Evolutionary conservation across 495 filamentous ascomycete species (phyloP), one percentile per base, ranked within the genome.

Genomic region (Tetracladium setigerum): DNA sequence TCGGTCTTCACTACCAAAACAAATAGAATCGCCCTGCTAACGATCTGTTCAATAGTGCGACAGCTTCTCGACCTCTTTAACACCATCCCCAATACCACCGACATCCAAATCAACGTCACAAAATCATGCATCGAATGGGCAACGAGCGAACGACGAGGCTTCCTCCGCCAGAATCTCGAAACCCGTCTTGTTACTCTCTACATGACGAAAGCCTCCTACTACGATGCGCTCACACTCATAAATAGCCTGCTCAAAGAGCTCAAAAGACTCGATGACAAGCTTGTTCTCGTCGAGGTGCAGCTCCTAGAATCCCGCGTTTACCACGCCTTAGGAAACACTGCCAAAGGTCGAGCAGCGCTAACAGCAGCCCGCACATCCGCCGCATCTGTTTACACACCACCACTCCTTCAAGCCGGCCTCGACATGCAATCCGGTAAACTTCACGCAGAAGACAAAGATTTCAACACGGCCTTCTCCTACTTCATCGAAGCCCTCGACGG

Each of bases 51-150:
- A 14, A 41, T 62, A 98, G 92, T 99, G 52, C 94, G 92, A 56
- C 89, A 95, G 67, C 84, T 99, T 35, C 82, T 99, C 65, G 92
- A 97, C 63, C 80, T 96, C 66, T 91, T 97, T 74, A 81, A 87
- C 49, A 78, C 82, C 56, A 95, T 96, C 54, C 92, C 92, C 39
- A 86, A 95, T 66, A 90, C 88, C 46, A 79, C 84, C 66, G 91
- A 96, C 54, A 87, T 86, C 66, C 92, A 97, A 70, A 84, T 90
- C 57, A 69, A 84, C 64, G 86, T 95, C 54, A 97, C 94, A 52
- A 90, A 91, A 67, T 95, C 89, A 59, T 96, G 89, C 72, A 97
- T 99, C 76, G 92, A 97, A 75, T 99, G 92, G 92, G 92, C 92
- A 35, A 83, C 91, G 47, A 83, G 87, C 33, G 89, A 96, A 67